Evolutionary conservation across 139 green algal species (phyloP), one percentile per base, ranked within the genome.

Genomic region (Chlamydomonas sp.): DNA sequence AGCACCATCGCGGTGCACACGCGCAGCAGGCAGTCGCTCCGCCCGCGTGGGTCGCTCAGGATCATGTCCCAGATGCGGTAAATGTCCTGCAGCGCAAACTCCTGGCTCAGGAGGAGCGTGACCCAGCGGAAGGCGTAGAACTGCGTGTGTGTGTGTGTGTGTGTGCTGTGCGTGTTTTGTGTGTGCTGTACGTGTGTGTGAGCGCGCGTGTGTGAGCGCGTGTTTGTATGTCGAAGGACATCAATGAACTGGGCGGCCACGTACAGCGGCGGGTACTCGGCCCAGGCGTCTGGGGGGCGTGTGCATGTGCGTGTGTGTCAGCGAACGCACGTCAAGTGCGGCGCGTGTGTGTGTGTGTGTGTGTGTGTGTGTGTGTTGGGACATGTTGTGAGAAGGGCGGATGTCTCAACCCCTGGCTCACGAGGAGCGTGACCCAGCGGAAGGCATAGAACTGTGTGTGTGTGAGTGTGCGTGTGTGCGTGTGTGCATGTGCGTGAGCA

Each of bases 71-170:
- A 98, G 20, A 97, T 79, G 22, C 87, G 76, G 38, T 97, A 58
- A 0, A 72, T 79, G 74, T 95, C 91, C 0, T 87, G 85, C 59
- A 97, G 93, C 0, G 77, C 2, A 60, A 96, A 97, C 81, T 98
- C 93, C 60, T 83, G 77, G 2, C 87, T 88, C 54, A 96, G 74
- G 35, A 96, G 73, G 28, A 96, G 85, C 28, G 92, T 97, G 60
- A 96, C 90, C 92, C 93, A 97, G 33, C 93, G 84, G 74, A 98
- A 97, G 4, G 92, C 86, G 70, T 95, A 98, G 61, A 94, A 96
- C 71, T 96, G 90, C 0, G 90, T 84, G 69, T 92, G 83, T 34
- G 54, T 22, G 54, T 35, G n/a, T 22, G 54, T 16, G 20, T 28
- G 22, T 34, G 54, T 22, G 22, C 29, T 16, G 13, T 13, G 13